Evolutionary conservation across 1,284 basidiomycete species (phyloP), one percentile per base, ranked within the genome.

Genomic region (Melampsora occidentalis): DNA sequence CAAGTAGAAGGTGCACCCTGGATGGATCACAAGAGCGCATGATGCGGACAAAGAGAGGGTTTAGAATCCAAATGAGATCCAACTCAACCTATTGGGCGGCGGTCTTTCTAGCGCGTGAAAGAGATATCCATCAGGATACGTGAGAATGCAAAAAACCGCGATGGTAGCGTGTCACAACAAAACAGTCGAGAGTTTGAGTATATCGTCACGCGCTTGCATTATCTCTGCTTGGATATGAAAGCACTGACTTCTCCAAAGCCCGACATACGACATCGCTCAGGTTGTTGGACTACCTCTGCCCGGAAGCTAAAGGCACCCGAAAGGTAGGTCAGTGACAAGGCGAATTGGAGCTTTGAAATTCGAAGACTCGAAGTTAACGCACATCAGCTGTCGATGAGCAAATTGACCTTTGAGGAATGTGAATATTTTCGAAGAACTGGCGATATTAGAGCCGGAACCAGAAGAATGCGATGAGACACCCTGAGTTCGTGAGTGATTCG

Each of bases 1-100:
- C 39, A 42, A 42, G 39, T 42, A 42, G 10, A 12, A 42, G 39
- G 39, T 42, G 10, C 39, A 42, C 35, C 35, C 35, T 9, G 9
- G 35, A 35, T 9, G 9, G n/a, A n/a, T n/a, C 35, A 35, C 35
- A 35, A 35, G 35, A 35, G 35, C 35, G 35, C 35, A 4, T 9
- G 9, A 12, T 42, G 10, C 4, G 39, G 12, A 12, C 39, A 6
- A 42, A 42, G 10, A 42, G 39, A 5, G 39, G 6, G 5, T 42
- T 42, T 12, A 42, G 10, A 42, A 9, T 42, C 39, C 39, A 42
- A 9, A 35, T 42, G 39, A 42, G 39, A 42, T 57, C 22, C 9
- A 9, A 57, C 53, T 57, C 53, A 57, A 57, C 53, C 53, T 57
- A 57, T 57, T 57, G 53, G 53, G n/a, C 53, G 53, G 53, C 53